Evolutionary conservation across 164 flowering plant species (phyloP).

Genomic region (Nymphaea colorata): DNA sequence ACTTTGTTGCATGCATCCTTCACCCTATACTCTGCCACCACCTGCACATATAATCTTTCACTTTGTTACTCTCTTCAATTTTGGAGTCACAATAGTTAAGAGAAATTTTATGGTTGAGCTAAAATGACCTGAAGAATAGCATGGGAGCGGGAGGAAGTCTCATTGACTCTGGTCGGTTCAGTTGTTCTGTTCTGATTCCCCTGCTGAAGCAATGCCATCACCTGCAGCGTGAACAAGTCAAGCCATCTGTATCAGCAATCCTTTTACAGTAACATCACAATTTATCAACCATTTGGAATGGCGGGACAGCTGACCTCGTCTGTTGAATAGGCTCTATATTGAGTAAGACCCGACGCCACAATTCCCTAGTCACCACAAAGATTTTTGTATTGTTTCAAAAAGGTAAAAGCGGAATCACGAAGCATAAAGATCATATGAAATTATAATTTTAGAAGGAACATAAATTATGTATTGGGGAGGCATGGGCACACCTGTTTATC

Average conservation of each 20-base stretch:
- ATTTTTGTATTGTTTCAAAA: background rate
- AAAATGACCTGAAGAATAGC: conserved; percentile 80
- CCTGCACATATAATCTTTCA: conserved; percentile 24
- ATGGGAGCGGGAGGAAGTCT: conserved; percentile 92
- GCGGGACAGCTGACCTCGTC: conserved; percentile 45
- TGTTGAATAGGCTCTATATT: conserved; percentile 83
- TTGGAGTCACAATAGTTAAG: background rate
- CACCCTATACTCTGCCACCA: conserved; percentile 64
- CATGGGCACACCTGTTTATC: conserved; percentile 60
- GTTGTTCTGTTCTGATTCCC: conserved; percentile 87
- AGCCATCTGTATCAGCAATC: background rate
- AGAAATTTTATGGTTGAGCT: too few species aligned
- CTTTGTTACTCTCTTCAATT: background rate
- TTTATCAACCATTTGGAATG: background rate
- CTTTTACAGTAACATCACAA: background rate
- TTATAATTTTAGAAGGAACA: too few species aligned
- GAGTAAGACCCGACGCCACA: conserved; percentile 84
- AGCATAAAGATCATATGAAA: too few species aligned
- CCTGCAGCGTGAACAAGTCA: conserved; percentile 26
- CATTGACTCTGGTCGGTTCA: conserved; percentile 89
- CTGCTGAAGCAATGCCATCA: conserved; percentile 81
- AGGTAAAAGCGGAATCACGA: background rate
- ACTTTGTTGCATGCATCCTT: conserved; percentile 50
- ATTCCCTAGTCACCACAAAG: conserved; percentile 47
- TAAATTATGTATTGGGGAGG: too few species aligned